These are phyloP conservation scores for Thamnidium elegans DNA, from an alignment of 192 early-diverging fungal species.

Conservation along the genomic window DNA sequence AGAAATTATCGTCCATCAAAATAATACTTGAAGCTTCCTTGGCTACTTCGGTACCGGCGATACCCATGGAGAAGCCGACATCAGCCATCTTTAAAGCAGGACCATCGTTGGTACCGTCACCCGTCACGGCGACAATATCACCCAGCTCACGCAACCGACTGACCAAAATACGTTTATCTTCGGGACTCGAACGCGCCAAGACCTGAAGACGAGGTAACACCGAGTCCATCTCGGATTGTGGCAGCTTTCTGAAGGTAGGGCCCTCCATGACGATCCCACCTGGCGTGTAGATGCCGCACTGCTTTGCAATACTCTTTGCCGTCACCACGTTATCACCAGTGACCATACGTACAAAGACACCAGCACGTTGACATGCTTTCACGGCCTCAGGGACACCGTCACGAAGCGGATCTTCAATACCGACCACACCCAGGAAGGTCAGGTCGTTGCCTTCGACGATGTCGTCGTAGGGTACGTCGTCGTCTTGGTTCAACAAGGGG, in stretches of 20 bases:
- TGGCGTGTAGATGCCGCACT: constrained; percentile 87
- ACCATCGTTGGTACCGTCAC: constrained; percentile 99
- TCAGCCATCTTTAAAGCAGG: constrained; percentile 92
- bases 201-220: constrained; percentile 92
- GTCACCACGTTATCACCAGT: constrained; percentile 97
- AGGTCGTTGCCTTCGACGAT: constrained; percentile 52
- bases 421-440: constrained; percentile 84
- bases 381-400: constrained; percentile 94
- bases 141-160: constrained; percentile 82
- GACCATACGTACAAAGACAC: constrained; percentile 97
- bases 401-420: constrained; percentile 96
- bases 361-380: constrained; percentile 78
- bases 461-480: constrained; percentile 54
- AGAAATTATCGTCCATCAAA: constrained; percentile 98
- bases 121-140: constrained; percentile 97
- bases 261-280: constrained; percentile 95
- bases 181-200: constrained; percentile 89
- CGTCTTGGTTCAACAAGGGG: constrained; percentile 30
- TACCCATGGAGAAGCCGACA: constrained; percentile 99
- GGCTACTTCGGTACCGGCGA: constrained; percentile 98
- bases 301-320: constrained; percentile 89
- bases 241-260: constrained; percentile 83
- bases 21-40: constrained; percentile 98
- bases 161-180: constrained; percentile 95
- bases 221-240: constrained; percentile 79